Base-by-base conservation (phyloP, 2,329 filamentous ascomycete species). In the Ascochyta rabiei region DNA sequence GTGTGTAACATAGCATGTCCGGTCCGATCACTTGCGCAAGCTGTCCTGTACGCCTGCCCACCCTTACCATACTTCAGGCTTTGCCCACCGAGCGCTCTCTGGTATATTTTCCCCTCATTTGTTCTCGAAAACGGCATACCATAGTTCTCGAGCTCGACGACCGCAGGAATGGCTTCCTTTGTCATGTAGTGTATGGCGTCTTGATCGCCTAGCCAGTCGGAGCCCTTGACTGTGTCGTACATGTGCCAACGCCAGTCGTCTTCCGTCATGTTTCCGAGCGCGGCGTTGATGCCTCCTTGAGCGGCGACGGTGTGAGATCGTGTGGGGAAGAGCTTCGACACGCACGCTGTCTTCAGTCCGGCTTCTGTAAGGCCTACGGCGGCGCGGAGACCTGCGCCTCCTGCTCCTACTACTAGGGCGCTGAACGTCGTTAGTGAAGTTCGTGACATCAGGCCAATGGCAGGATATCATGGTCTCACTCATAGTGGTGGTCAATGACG, bases 261-360 rank as follows among this genome's bases (percentile, higher is more conserved):
- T 61, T 79, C 72, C 34, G 78, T 79, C 79, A 82, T 82, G 63
- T 83, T 83, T 60, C 81, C 82, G 15, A 85, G 71, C 3, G 82
- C 82, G 9, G 82, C 82, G 68, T 84, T 84, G 68, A 87, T 87
- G 60, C 85, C 85, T 59, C 85, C 85, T 73, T 88, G 85, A 21
- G 85, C 85, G n/a, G 85, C 85, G 54, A 87, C 85, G 10, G 85
- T 88, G 73, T 87, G 85, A 63, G 81, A 84, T 75, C 85, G 78
- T 16, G 85, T 87, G 28, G 84, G 84, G 70, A 87, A 87, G 30
- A 87, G 77, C 70, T 87, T 87, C 26, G 83, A 83, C 59, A 88
- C 81, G 75, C 85, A 87, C 58, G 85, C 85, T 56, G 84, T 87
- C 63, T 87, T 85, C 67, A 87, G 81, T 8, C 85, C 85, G 60